phyloP scores from a whole-genome alignment of 495 filamentous ascomycete genomes.

The Daldinia childiae region DNA sequence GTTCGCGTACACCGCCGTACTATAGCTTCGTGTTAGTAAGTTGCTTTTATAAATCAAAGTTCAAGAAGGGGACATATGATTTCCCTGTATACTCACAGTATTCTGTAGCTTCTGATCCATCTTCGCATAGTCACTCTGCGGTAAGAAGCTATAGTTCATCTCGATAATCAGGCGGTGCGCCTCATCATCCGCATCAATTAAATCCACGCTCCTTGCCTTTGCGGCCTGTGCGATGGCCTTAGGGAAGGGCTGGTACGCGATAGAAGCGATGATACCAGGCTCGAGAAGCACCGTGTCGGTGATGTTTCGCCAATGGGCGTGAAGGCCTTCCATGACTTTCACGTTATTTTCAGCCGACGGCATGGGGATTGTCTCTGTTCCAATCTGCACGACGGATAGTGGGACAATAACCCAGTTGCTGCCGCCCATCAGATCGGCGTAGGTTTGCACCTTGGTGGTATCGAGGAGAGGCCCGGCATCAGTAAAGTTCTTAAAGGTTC shows the following conservation, averaged over 20 bases:
- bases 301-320: constrained; percentile 59
- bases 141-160: constrained; percentile 58
- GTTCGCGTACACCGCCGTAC: constrained; percentile 44
- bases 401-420: constrained; percentile 49
- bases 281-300: constrained; percentile 52
- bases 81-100: constrained; percentile 26
- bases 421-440: constrained; percentile 40
- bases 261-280: constrained; percentile 56
- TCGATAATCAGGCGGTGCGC: constrained; percentile 63
- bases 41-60: background rate
- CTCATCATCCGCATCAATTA: constrained; percentile 61
- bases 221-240: constrained; percentile 58
- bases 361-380: constrained; percentile 63
- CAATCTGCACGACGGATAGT: constrained; percentile 51
- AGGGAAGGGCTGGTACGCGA: constrained; percentile 65
- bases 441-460: constrained; percentile 38
- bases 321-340: constrained; percentile 56
- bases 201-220: constrained; percentile 57
- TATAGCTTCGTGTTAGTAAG: constrained; percentile 12
- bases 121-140: constrained; percentile 52
- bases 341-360: constrained; percentile 51
- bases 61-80: background rate
- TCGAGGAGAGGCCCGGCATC: constrained; percentile 39
- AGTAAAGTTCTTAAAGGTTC: constrained; percentile 66
- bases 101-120: constrained; percentile 58